A percentile compares a stretch with the other conserved stretches of the same genome.
Conservation (phyloP, 2,329 filamentous ascomycete species). For the Aspergillus niger region DNA sequence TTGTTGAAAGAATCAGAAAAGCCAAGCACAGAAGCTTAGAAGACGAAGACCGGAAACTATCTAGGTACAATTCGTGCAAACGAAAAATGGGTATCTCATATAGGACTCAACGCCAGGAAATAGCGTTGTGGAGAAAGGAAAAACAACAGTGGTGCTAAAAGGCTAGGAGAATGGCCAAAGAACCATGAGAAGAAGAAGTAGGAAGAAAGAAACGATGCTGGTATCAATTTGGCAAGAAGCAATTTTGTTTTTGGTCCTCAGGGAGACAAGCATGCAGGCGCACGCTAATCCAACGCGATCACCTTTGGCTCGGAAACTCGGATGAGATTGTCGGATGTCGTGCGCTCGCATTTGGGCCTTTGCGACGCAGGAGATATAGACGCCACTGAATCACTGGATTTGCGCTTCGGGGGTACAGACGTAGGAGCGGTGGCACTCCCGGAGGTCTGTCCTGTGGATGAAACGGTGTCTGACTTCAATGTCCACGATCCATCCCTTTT, state of each 20-base stretch:
- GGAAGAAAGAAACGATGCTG: not conserved
- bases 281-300: conserved; percentile 27
- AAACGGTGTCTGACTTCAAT: conserved; percentile 45
- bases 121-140: too few species aligned
- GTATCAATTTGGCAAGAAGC: not conserved
- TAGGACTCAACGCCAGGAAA: too few species aligned
- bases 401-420: conserved; percentile 16
- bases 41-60: too few species aligned
- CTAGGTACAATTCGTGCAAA: too few species aligned
- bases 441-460: conserved; percentile 1
- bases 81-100: too few species aligned
- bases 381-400: conserved; percentile 15
- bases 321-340: not conserved
- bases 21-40: too few species aligned
- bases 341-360: conserved; percentile 17
- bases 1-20: too few species aligned
- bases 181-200: too few species aligned
- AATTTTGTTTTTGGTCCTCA: not conserved
- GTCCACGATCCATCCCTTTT: conserved; percentile 67
- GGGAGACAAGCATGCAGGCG: not conserved
- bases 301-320: conserved; percentile 9
- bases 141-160: too few species aligned
- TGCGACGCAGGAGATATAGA: conserved; percentile 10
- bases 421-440: not conserved
- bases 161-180: too few species aligned